Percentiles rank a stretch among this genome's conserved stretches.
Evolutionary conservation across 2,329 filamentous ascomycete species (phyloP).

Genomic region (Knufia petricola): DNA sequence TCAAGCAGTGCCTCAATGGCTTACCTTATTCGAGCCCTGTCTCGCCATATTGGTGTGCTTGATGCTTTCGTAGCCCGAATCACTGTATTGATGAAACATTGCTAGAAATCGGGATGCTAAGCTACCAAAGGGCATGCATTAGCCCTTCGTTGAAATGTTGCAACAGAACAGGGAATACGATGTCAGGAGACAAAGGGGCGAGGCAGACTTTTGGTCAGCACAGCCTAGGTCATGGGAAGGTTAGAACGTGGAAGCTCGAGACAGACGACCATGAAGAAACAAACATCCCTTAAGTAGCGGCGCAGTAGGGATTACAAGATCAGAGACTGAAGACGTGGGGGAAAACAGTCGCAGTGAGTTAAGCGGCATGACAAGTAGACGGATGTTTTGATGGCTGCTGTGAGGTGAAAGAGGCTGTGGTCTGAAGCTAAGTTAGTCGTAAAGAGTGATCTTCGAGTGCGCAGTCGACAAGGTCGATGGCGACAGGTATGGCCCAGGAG

Average conservation of each 20-base stretch:
- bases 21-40: not conserved
- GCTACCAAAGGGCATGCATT: not conserved
- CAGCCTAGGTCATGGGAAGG: not conserved
- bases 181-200: not conserved
- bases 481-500: not conserved
- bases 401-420: not conserved
- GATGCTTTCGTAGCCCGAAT: conserved; percentile 5
- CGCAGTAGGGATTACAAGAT: too few relatives aligned
- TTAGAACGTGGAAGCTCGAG: not conserved
- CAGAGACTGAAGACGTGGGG: not conserved
- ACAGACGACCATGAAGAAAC: too few relatives aligned
- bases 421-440: not conserved
- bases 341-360: not conserved
- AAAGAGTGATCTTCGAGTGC: not conserved
- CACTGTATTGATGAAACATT: conserved; percentile 1
- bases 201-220: not conserved
- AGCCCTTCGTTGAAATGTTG: too few relatives aligned
- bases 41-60: conserved; percentile 1
- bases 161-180: too few relatives aligned
- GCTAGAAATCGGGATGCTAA: not conserved
- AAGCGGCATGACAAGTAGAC: too few relatives aligned
- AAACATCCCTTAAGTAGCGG: not conserved
- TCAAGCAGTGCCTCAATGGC: not conserved
- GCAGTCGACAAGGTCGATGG: not conserved
- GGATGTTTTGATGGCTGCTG: not conserved